Conservation (phyloP, 2,329 filamentous ascomycete genomes). For the Hansfordia pulvinata region DNA sequence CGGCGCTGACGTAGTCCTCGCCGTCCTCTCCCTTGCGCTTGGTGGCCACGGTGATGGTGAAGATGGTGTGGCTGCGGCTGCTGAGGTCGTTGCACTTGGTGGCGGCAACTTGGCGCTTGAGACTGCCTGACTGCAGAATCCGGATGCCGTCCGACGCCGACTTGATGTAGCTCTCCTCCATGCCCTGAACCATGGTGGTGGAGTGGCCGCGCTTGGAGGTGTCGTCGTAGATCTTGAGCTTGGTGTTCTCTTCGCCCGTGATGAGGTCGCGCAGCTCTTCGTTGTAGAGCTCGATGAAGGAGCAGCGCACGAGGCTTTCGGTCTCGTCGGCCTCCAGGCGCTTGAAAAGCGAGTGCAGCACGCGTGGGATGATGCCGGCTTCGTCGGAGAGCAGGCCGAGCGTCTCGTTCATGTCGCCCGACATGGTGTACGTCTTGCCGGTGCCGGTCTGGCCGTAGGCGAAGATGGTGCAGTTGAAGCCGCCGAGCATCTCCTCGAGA, state of each 20-base stretch:
- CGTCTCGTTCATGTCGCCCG: conserved; percentile 85
- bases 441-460: conserved; percentile 97
- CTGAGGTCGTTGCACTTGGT: conserved; percentile 99
- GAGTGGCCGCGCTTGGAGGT: conserved; percentile 72
- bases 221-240: conserved; percentile 94
- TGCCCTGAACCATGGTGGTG: conserved; percentile 83
- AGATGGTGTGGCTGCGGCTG: conserved; percentile 92
- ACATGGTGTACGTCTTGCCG: conserved; percentile 99
- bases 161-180: conserved; percentile 93
- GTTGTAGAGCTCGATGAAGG: conserved; percentile 97
- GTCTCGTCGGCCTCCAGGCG: conserved; percentile 66
- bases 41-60: conserved; percentile 86
- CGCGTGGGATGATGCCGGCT: conserved; percentile 89
- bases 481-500: conserved; percentile 85
- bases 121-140: conserved; percentile 75
- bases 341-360: conserved; percentile 73
- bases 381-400: conserved; percentile 77
- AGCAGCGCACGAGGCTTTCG: conserved; percentile 90
- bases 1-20: conserved; percentile 79
- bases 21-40: conserved; percentile 71
- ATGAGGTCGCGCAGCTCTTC: conserved; percentile 89
- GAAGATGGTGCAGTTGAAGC: conserved; percentile 97
- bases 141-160: conserved; percentile 75
- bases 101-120: conserved; percentile 93
- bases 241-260: conserved; percentile 64